These are phyloP conservation scores for Fusarium foetens DNA, from an alignment of 2,329 filamentous ascomycete species.

Conservation along the genomic window DNA sequence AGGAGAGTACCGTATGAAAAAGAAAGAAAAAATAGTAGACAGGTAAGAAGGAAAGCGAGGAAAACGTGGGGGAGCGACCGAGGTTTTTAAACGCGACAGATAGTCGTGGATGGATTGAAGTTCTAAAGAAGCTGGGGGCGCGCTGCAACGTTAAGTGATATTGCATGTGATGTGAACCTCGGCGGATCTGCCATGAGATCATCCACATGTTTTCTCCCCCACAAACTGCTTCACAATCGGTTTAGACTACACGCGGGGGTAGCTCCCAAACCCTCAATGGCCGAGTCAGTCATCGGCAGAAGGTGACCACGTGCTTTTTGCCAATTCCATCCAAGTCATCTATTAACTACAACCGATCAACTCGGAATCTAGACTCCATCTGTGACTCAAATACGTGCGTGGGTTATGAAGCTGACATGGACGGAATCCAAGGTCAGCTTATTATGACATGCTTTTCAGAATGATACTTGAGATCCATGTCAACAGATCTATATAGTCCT, in stretches of 20 bases:
- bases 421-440: background rate
- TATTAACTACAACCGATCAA: background rate
- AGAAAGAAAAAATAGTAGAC: background rate
- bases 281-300: conserved; percentile 24
- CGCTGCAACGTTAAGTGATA: conserved; percentile 1
- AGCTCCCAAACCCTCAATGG: conserved; percentile 2
- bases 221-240: conserved; percentile 13
- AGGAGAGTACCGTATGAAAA: background rate
- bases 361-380: background rate
- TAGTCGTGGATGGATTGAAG: conserved; percentile 13
- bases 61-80: conserved; percentile 32
- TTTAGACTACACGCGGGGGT: conserved; percentile 10
- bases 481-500: background rate
- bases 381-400: background rate
- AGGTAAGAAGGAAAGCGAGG: background rate
- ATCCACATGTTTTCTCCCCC: conserved; percentile 32
- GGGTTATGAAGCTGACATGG: background rate
- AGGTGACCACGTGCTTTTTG: conserved; percentile 34
- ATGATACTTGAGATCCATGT: background rate
- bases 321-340: background rate
- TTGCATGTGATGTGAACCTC: conserved; percentile 35
- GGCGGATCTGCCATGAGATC: conserved; percentile 30
- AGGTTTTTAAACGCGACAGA: conserved; percentile 37
- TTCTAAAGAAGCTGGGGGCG: conserved; percentile 11
- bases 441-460: background rate